Base-by-base conservation (phyloP, 1,284 basidiomycete species). In the Boletus hoseneyae region DNA sequence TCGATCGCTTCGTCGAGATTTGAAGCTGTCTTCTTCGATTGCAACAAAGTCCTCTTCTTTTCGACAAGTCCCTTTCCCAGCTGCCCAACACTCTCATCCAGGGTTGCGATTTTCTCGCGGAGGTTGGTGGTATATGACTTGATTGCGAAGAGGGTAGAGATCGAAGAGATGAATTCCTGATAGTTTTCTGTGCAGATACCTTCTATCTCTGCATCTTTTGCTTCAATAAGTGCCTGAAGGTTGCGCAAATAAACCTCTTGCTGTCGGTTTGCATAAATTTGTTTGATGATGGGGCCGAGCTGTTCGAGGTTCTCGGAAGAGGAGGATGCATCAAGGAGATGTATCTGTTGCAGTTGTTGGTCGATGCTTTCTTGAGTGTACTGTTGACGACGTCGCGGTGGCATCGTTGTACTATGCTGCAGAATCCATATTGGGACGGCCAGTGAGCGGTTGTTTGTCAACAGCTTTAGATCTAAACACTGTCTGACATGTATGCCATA, bases 1-100 rank as follows among this genome's bases (percentile, higher is more conserved):
- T 97, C 94, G 56, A 99, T 96, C 15, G 93, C 93, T 63, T 98
- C 94, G 68, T 98, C 95, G 33, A 99, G 78, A 69, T 98, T 97
- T 13, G 86, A 80, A 2, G 89, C 92, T 0, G 95, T 94, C 70
- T 93, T 90, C 72, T 91, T 92, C 21, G 90, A 86, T 67, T 97
- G 92, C 13, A 99, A 72, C 47, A 97, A 70, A 2, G 85, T 79
- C 50, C 87, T 85, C 75, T 97, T 97, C 80, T 96, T 96, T 70
- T 93, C 90, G 18, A 93, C 90, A 15, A 97, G 75, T 35, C 85
- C 84, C 41, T 81, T 78, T 6, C 94, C 94, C 6, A 95, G 83
- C 66, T 89, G 82, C 11, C 82, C 79, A 35, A 91, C 86, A 54
- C 77, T 85, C 27, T 77, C 70, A 61, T 91, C 89, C 46, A 91